These are phyloP conservation scores for Penicillium sp. DNA, from an alignment of 2,329 filamentous ascomycete genomes.

Conservation along the genomic window DNA sequence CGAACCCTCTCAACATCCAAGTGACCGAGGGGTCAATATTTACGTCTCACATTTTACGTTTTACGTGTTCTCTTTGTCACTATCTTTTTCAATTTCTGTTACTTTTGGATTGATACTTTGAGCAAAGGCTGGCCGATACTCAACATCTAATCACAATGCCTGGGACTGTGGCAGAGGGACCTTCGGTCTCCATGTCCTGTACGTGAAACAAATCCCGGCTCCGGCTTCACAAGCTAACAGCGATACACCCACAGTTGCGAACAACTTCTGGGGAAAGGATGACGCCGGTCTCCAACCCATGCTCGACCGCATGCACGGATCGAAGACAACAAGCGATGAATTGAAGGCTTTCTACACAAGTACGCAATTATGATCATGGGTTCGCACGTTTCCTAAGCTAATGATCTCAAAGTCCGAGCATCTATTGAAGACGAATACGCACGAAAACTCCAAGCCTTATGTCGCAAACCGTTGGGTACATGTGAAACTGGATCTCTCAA, in stretches of 20 bases:
- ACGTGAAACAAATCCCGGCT: constrained; percentile 25
- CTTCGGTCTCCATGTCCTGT: constrained; percentile 68
- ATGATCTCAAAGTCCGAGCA: constrained; percentile 63
- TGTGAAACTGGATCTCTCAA: constrained; percentile 81
- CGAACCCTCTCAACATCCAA: constrained; percentile 20
- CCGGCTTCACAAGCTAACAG: neutral
- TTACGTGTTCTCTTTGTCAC: neutral
- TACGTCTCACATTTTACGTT: constrained; percentile 7
- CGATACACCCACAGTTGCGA: constrained; percentile 63
- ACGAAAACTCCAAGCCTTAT: constrained; percentile 79
- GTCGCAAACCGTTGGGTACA: constrained; percentile 84
- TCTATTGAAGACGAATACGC: constrained; percentile 97
- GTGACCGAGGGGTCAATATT: constrained; percentile 22
- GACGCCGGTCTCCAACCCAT: constrained; percentile 92
- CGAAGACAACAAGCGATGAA: constrained; percentile 93
- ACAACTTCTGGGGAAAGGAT: constrained; percentile 99
- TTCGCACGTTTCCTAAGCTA: neutral
- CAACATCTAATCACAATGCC: constrained; percentile 51
- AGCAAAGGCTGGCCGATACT: constrained; percentile 40
- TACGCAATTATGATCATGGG: constrained; percentile 43
- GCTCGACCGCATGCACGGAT: constrained; percentile 88
- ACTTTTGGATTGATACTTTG: constrained; percentile 15
- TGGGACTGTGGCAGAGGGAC: constrained; percentile 59
- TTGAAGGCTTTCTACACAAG: constrained; percentile 84
- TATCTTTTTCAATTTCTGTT: constrained; percentile 9